Conservation (phyloP, 2,329 filamentous ascomycete genomes). For the Nemania sp. region DNA sequence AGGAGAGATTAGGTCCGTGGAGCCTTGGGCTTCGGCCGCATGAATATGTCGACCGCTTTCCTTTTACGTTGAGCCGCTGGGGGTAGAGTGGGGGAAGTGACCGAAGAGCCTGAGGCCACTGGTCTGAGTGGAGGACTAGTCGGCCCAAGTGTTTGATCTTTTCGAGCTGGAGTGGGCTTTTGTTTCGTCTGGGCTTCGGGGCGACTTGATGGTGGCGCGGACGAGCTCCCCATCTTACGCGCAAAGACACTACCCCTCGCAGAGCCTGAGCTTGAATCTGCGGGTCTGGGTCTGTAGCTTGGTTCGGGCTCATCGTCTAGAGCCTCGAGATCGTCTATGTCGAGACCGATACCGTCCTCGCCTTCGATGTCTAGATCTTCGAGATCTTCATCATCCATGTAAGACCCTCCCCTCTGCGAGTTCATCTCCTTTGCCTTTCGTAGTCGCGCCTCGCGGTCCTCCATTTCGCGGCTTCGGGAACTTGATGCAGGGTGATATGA, state of each 20-base stretch:
- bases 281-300: slow-evolving; percentile 2
- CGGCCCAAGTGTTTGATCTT: slow-evolving; percentile 6
- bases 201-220: background rate
- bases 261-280: slow-evolving; percentile 1
- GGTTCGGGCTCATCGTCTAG: slow-evolving; percentile 35
- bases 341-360: slow-evolving; percentile 40
- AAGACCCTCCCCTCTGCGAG: slow-evolving; percentile 49
- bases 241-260: slow-evolving; percentile 24
- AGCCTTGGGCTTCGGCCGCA: slow-evolving; percentile 59
- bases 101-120: slow-evolving; percentile 16
- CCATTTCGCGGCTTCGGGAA: slow-evolving; percentile 44
- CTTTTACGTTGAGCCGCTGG: slow-evolving; percentile 54
- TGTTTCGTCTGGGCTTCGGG: slow-evolving; percentile 20
- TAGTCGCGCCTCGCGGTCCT: slow-evolving; percentile 55
- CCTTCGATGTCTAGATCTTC: slow-evolving; percentile 49
- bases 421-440: slow-evolving; percentile 50
- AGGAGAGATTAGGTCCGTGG: slow-evolving; percentile 18
- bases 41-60: slow-evolving; percentile 63
- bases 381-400: slow-evolving; percentile 57
- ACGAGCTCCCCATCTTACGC: slow-evolving; percentile 27
- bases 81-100: slow-evolving; percentile 20
- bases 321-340: slow-evolving; percentile 44
- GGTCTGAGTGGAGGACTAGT: slow-evolving; percentile 28
- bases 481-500: slow-evolving; percentile 19
- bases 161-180: slow-evolving; percentile 16